Evolutionary conservation across 2,329 filamentous ascomycete genomes (phyloP).

Genomic region (Penicillium verrucosum): DNA sequence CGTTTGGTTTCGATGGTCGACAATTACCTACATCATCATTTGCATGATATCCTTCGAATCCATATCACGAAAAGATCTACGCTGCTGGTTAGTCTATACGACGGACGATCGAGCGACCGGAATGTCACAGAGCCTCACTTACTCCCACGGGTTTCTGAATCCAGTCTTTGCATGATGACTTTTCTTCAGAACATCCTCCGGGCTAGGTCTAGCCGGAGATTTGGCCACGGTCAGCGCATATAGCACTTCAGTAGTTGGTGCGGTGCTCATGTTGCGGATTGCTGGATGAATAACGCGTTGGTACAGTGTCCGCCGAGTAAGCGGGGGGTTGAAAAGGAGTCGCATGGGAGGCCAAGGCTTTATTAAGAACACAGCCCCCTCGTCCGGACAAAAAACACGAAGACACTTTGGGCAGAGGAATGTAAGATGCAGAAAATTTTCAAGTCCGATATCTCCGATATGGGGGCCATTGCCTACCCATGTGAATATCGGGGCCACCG

Average conservation of each 20-base stretch:
- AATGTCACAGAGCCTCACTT: conserved; percentile 9
- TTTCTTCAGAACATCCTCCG: conserved; percentile 41
- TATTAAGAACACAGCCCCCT: conserved; percentile 1
- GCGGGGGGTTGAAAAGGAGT: conserved; percentile 13
- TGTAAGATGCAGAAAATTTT: conserved; percentile 13
- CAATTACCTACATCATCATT: conserved; percentile 20
- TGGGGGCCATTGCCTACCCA: conserved; percentile 10
- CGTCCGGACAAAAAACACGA: neutral
- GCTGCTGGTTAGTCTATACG: conserved; percentile 10
- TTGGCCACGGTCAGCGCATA: conserved; percentile 43
- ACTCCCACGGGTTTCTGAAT: conserved; percentile 48
- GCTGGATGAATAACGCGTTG: conserved; percentile 11
- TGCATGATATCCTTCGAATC: conserved; percentile 10
- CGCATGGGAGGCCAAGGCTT: neutral
- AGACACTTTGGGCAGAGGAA: conserved; percentile 1
- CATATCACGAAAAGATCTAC: conserved; percentile 22
- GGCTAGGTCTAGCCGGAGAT: conserved; percentile 31
- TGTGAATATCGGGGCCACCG: neutral
- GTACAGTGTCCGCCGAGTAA: conserved; percentile 18
- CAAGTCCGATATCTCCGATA: conserved; percentile 26
- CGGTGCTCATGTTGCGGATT: conserved; percentile 36
- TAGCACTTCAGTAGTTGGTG: conserved; percentile 36
- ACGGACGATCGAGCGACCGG: neutral
- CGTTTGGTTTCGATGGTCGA: neutral
- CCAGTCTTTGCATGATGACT: conserved; percentile 39